Conservation (phyloP, 2,329 filamentous ascomycete genomes). For the Xylariaceae sp. region DNA sequence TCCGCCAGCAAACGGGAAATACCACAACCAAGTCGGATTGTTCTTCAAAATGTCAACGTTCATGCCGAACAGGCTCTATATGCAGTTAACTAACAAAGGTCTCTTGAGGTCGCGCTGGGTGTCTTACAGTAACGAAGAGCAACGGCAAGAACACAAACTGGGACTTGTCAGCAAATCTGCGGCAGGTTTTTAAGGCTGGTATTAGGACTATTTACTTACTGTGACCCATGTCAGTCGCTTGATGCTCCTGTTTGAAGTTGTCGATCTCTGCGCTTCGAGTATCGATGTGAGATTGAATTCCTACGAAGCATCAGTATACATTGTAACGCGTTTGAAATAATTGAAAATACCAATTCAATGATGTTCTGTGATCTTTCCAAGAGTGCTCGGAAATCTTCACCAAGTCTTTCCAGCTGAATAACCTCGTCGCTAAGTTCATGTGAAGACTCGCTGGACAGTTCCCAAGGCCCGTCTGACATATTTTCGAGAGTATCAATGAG, state of each 20-base stretch:
- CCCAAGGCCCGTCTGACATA: neutral
- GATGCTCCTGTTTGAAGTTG: slow-evolving; percentile 2
- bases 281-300: slow-evolving; percentile 5
- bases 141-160: neutral
- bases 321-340: neutral
- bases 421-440: neutral
- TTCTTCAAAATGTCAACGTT: neutral
- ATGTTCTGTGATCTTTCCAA: neutral
- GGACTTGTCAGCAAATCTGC: neutral
- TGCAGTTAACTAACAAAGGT: neutral
- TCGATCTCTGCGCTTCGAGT: neutral
- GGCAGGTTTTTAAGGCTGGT: neutral
- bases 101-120: neutral
- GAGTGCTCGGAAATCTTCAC: neutral
- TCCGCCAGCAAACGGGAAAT: neutral
- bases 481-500: neutral
- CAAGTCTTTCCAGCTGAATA: neutral
- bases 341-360: neutral
- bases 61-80: slow-evolving; percentile 8
- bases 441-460: neutral
- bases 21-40: slow-evolving; percentile 1
- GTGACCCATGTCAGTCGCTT: slow-evolving; percentile 5
- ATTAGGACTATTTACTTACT: neutral
- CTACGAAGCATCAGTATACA: neutral
- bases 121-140: neutral